phyloP scores from a whole-genome alignment of 257 asterid species.

The Penstemon eatonii region DNA sequence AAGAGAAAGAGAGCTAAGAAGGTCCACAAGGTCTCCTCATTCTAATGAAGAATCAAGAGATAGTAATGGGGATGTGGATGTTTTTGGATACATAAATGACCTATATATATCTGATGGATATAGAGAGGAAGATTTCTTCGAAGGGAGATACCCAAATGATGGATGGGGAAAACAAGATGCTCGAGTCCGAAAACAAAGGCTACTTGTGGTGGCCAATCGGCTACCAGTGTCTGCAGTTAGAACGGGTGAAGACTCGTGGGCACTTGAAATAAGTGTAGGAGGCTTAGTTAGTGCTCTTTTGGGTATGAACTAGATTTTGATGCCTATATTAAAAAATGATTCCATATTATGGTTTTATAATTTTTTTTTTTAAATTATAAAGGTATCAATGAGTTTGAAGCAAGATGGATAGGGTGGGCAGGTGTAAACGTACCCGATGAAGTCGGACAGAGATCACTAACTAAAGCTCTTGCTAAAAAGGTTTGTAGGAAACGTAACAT shows the following conservation, averaged over 20 bases:
- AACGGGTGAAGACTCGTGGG: slow-evolving; percentile 74
- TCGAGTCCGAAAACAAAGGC: slow-evolving; percentile 52
- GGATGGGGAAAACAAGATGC: slow-evolving; percentile 47
- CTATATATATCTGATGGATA: slow-evolving; percentile 38
- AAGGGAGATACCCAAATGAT: slow-evolving; percentile 40
- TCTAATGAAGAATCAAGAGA: slow-evolving; percentile 53
- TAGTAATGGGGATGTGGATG: slow-evolving; percentile 40
- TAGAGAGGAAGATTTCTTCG: slow-evolving; percentile 48
- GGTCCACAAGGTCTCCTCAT: slow-evolving; percentile 46
- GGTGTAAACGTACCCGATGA: slow-evolving; percentile 94
- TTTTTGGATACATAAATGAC: slow-evolving; percentile 37
- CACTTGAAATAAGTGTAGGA: slow-evolving; percentile 80
- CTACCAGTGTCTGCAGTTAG: slow-evolving; percentile 84
- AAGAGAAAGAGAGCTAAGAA: slow-evolving; percentile 70
- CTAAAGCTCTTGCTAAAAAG: slow-evolving; percentile 85
- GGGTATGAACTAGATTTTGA: slow-evolving; percentile 45
- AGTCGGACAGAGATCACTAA: slow-evolving; percentile 77
- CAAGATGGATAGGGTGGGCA: slow-evolving; percentile 98
- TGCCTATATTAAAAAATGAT: slow-evolving; percentile 7
- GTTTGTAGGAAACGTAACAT: slow-evolving; percentile 27
- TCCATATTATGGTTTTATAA: slow-evolving; percentile 2
- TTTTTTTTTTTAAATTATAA: slow-evolving; percentile 18
- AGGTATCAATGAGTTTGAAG: slow-evolving; percentile 89
- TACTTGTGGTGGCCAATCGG: slow-evolving; percentile 86
- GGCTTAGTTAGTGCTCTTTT: slow-evolving; percentile 85